A percentile compares a stretch with the other conserved stretches of the same genome.
These are phyloP conservation scores for Colletotrichum kahawae DNA, from an alignment of 2,329 filamentous ascomycete genomes.

Conservation along the genomic window DNA sequence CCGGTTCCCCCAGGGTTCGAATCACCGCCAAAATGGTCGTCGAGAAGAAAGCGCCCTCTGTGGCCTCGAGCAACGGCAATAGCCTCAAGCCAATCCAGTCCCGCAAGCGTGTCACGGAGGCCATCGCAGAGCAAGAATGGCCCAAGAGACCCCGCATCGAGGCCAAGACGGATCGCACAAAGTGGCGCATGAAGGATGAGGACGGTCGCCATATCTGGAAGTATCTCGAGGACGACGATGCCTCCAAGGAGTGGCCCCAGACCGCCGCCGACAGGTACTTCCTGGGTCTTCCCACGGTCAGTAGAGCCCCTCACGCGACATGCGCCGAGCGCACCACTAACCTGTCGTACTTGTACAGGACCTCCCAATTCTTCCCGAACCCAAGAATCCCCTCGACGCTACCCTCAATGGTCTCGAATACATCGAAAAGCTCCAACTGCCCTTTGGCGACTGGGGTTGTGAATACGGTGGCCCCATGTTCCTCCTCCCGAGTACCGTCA, in stretches of 20 bases:
- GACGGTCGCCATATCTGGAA: constrained; percentile 92
- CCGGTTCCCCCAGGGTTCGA: background rate
- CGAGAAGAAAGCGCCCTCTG: background rate
- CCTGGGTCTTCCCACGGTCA: constrained; percentile 79
- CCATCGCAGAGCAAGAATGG: constrained; percentile 35
- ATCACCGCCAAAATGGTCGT: background rate
- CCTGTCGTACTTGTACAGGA: constrained; percentile 53
- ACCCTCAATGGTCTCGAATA: constrained; percentile 85
- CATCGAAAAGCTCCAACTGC: constrained; percentile 87
- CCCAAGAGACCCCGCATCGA: constrained; percentile 54
- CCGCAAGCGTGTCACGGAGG: constrained; percentile 49
- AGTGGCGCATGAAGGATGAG: constrained; percentile 87
- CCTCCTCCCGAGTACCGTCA: constrained; percentile 82
- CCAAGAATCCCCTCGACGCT: constrained; percentile 76
- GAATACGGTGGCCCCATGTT: constrained; percentile 99
- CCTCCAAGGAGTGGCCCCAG: constrained; percentile 81
- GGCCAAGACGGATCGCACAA: constrained; percentile 74
- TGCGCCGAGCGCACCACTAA: background rate
- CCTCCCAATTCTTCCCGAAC: constrained; percentile 72
- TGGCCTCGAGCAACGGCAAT: constrained; percentile 14
- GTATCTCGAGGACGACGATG: constrained; percentile 78
- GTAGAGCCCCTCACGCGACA: constrained; percentile 7
- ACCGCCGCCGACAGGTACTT: constrained; percentile 88
- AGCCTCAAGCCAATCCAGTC: constrained; percentile 27
- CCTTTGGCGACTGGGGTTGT: constrained; percentile 92